These are phyloP conservation scores for Metschnikowia lochheadii DNA, from an alignment of 805 yeast species.

Conservation along the genomic window DNA sequence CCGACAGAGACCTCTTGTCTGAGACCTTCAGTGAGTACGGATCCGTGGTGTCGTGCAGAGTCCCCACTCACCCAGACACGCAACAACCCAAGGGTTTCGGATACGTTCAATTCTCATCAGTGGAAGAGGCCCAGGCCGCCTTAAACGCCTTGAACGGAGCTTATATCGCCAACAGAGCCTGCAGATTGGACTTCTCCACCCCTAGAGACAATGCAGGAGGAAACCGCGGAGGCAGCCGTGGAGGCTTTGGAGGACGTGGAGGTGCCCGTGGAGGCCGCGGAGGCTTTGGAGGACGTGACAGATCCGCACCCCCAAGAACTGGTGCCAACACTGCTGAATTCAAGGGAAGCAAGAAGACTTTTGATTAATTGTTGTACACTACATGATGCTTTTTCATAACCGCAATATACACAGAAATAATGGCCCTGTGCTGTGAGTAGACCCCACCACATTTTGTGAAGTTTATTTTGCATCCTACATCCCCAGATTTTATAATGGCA, in stretches of 20 bases:
- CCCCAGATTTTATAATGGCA: too few relatives aligned
- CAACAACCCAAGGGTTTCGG: conserved; percentile 99
- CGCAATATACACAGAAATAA: neutral
- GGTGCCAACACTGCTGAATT: conserved; percentile 63
- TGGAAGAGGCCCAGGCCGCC: conserved; percentile 90
- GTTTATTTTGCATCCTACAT: neutral
- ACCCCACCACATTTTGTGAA: neutral
- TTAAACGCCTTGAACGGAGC: conserved; percentile 84
- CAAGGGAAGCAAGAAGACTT: conserved; percentile 77
- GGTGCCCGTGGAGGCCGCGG: conserved; percentile 18
- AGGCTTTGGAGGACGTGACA: conserved; percentile 32
- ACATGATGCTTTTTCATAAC: neutral
- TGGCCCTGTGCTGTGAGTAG: neutral
- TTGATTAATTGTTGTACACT: conserved; percentile 10
- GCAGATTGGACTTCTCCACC: conserved; percentile 91
- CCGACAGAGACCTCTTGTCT: conserved; percentile 74
- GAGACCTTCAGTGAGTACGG: conserved; percentile 75
- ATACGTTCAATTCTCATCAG: conserved; percentile 83
- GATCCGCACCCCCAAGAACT: conserved; percentile 62
- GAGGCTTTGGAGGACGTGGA: conserved; percentile 15
- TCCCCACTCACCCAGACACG: conserved; percentile 98
- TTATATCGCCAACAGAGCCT: conserved; percentile 84
- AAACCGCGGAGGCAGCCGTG: conserved; percentile 18
- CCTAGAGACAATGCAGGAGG: conserved; percentile 58
- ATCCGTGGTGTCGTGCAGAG: conserved; percentile 80